Evolutionary conservation across 164 flowering plant genomes (phyloP), one percentile per base, ranked within the genome.

Genomic region (Brasenia schreberi): DNA sequence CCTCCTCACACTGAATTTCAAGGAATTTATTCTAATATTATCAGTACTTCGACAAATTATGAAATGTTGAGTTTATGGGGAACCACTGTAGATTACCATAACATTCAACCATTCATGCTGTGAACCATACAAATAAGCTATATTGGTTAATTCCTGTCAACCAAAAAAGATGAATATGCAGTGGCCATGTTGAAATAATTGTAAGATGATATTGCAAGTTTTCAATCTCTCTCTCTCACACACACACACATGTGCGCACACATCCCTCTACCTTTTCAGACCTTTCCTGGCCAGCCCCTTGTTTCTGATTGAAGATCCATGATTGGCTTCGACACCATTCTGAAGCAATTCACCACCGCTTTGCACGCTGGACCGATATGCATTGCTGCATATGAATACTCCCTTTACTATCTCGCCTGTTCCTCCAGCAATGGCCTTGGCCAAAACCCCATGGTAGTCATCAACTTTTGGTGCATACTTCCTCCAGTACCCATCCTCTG

Each of bases 401-500:
- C 97, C 98, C 74, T 76, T 86, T 12, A 94, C 82, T 70, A 94
- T 82, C 75, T 87, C 84, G 18, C 95, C 97, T 17, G 90, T 89
- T 17, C 98, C 95, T 43, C 77, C 88, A 5, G 91, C 97, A 71
- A 94, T 86, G 0, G 91, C 92, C 81, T 72, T 90, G 0, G 89
- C 92, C 78, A 89, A 65, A 42, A 85, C 74, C 19, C 77, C 80
- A 63, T 90, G 89, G 52, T 93, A 93, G 39, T 81, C 84, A 23
- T 85, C 88, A 39, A 93, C 68, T 64, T 67, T 81, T 0, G 98
- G 97, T 18, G 96, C 96, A 77, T 77, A 87, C 63, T 86, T 83
- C 69, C 75, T 86, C 98, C 98, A 93, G 19, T 18, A 85, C 39
- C 18, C 63, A 18, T 23, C 33, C 23, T 61, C 63, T 61, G 10